Percentiles rank a stretch among this genome's conserved stretches.
Evolutionary conservation across 352 stramenopile species (phyloP).

Genomic region (Phytophthora meadii): DNA sequence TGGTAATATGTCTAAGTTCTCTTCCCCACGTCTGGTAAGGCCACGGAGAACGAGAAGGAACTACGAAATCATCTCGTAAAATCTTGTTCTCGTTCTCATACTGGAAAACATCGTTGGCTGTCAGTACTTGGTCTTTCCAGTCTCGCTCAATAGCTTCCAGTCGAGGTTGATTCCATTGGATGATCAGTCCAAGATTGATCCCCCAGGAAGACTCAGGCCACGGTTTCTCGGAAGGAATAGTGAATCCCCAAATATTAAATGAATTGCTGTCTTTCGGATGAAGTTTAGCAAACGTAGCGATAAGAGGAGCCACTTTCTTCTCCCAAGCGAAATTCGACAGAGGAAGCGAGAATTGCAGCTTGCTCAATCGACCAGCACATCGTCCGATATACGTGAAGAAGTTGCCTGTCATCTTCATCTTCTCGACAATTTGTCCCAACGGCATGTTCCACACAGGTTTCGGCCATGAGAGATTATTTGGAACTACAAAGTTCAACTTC

Average conservation of each 20-base stretch:
- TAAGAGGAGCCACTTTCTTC: constrained; percentile 29
- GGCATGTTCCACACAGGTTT: constrained; percentile 27
- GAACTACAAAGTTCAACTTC: constrained; percentile 28
- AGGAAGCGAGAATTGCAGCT: constrained; percentile 20
- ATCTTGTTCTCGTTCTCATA: constrained; percentile 36
- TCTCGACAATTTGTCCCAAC: constrained; percentile 32
- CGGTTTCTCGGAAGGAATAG: constrained; percentile 24
- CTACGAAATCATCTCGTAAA: constrained; percentile 32
- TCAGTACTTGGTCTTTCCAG: constrained; percentile 34
- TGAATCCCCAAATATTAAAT: constrained; percentile 16
- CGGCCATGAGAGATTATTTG: constrained; percentile 18
- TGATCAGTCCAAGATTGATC: constrained; percentile 31
- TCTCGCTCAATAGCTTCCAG: constrained; percentile 29
- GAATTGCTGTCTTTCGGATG: constrained; percentile 28
- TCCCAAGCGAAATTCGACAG: constrained; percentile 33
- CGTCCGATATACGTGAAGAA: constrained; percentile 31
- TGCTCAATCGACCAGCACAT: constrained; percentile 21
- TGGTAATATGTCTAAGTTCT: constrained; percentile 27
- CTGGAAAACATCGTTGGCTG: constrained; percentile 29
- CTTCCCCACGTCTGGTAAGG: constrained; percentile 33
- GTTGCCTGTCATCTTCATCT: constrained; percentile 28
- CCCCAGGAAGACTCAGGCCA: constrained; percentile 38
- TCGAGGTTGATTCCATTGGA: constrained; percentile 33
- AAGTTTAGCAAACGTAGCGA: constrained; percentile 28
- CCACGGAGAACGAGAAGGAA: constrained; percentile 34